These are phyloP conservation scores for Phytopythium aichiense DNA, from an alignment of 352 stramenopile genomes.

Conservation along the genomic window DNA sequence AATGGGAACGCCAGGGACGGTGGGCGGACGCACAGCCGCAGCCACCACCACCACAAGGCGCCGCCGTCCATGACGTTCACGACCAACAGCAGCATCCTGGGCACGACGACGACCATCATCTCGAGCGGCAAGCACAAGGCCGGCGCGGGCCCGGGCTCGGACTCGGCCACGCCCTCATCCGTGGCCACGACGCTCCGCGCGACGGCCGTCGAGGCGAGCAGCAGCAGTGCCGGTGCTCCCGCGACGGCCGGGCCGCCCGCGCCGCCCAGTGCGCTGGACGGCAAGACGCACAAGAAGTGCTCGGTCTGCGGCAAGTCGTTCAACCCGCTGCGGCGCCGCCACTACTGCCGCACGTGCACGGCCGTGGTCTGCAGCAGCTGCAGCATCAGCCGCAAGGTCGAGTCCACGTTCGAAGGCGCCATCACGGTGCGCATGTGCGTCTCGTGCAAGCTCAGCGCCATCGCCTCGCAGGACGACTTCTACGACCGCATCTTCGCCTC, in stretches of 20 bases:
- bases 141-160: neutral
- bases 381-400: slow-evolving; percentile 58
- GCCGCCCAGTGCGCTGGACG: slow-evolving; percentile 8
- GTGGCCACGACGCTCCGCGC: neutral
- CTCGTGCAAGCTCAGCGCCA: slow-evolving; percentile 75
- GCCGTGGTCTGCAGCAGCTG: slow-evolving; percentile 77
- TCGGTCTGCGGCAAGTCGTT: slow-evolving; percentile 81
- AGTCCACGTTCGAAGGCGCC: slow-evolving; percentile 41
- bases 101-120: slow-evolving; percentile 27
- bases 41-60: neutral
- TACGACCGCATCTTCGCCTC: slow-evolving; percentile 79
- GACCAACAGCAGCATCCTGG: slow-evolving; percentile 24
- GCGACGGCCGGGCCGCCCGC: neutral
- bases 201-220: slow-evolving; percentile 3
- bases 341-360: slow-evolving; percentile 71
- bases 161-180: slow-evolving; percentile 10
- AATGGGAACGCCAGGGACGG: neutral
- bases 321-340: slow-evolving; percentile 70
- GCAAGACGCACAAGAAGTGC: slow-evolving; percentile 55
- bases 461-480: slow-evolving; percentile 66
- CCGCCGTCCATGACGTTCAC: slow-evolving; percentile 25
- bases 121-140: slow-evolving; percentile 11
- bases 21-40: slow-evolving; percentile 1
- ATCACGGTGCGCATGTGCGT: slow-evolving; percentile 76
- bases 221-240: slow-evolving; percentile 10